Percentiles rank a stretch among this genome's conserved stretches.
These are phyloP conservation scores for Henckelia pumila DNA, from an alignment of 257 asterid genomes.

Conservation along the genomic window DNA sequence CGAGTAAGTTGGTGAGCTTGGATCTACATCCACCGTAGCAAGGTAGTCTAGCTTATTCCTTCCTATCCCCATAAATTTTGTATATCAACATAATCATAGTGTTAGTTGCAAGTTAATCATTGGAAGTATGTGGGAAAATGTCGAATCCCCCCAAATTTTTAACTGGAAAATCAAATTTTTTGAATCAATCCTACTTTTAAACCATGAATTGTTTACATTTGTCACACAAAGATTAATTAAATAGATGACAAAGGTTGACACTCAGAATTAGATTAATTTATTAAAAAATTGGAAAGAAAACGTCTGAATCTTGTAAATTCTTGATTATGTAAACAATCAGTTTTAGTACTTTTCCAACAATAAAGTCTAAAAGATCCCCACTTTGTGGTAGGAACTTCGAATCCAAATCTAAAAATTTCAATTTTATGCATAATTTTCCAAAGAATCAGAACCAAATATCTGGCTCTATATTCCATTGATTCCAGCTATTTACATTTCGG, in stretches of 20 bases:
- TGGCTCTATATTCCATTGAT: background rate
- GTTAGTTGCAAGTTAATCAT: background rate
- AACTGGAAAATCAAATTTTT: background rate
- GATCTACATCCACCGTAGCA: slow-evolving; percentile 87
- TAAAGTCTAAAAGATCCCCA: background rate
- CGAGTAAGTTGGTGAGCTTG: slow-evolving; percentile 75
- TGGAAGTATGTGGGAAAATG: background rate
- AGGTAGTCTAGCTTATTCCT: slow-evolving; percentile 86
- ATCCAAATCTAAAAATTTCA: background rate
- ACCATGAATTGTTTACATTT: background rate
- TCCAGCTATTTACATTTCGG: background rate
- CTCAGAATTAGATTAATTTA: background rate
- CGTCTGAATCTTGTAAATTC: background rate
- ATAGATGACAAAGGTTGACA: background rate
- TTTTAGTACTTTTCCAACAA: background rate
- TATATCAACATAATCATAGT: background rate
- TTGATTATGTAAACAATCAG: background rate
- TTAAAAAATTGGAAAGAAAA: background rate
- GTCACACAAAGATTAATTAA: background rate
- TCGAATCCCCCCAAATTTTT: background rate
- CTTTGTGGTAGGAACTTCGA: background rate
- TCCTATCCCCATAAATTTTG: slow-evolving; percentile 55
- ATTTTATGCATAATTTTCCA: background rate
- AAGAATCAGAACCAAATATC: background rate
- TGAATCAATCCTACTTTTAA: background rate